These are phyloP conservation scores for Arthroderma uncinatum DNA, from an alignment of 2,329 filamentous ascomycete genomes.

Conservation along the genomic window DNA sequence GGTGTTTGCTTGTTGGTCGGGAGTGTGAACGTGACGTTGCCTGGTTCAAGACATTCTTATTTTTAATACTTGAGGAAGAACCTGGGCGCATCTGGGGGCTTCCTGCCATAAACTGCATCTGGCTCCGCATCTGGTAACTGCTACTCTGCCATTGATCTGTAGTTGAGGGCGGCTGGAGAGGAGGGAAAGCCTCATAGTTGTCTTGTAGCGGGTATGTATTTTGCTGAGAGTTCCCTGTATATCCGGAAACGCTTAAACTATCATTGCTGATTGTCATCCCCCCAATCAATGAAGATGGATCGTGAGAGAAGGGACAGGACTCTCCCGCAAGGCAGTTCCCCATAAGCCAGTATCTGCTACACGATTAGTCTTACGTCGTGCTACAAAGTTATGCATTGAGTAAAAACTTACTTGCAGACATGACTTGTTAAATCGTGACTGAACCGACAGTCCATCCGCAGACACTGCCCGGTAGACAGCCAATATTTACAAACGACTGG, in stretches of 20 bases:
- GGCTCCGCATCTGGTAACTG: constrained; percentile 25
- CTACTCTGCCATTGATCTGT: constrained; percentile 49
- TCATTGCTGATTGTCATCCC: constrained; percentile 52
- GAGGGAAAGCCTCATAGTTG: constrained; percentile 66
- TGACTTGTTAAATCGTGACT: constrained; percentile 93
- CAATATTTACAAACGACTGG: constrained; percentile 96
- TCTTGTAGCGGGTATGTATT: constrained; percentile 68
- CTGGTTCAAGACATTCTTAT: constrained; percentile 41
- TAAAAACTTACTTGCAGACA: constrained; percentile 81
- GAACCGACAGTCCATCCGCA: constrained; percentile 91
- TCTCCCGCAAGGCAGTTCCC: constrained; percentile 90
- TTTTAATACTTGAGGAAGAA: constrained; percentile 30
- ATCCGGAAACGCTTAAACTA: background rate
- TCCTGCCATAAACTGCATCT: constrained; percentile 5
- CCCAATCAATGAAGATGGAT: constrained; percentile 75
- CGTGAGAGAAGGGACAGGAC: constrained; percentile 94
- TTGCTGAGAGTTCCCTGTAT: constrained; percentile 51
- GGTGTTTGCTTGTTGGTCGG: constrained; percentile 72
- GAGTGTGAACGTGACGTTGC: constrained; percentile 57
- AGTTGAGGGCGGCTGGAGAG: constrained; percentile 48
- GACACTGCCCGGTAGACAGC: constrained; percentile 86
- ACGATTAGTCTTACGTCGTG: constrained; percentile 18
- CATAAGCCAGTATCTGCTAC: constrained; percentile 76
- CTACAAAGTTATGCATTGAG: constrained; percentile 12
- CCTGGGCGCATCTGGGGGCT: constrained; percentile 6